Evolutionary conservation across 371 early-diverging fungal species (phyloP).

Genomic region (Synchytrium microbalum): DNA sequence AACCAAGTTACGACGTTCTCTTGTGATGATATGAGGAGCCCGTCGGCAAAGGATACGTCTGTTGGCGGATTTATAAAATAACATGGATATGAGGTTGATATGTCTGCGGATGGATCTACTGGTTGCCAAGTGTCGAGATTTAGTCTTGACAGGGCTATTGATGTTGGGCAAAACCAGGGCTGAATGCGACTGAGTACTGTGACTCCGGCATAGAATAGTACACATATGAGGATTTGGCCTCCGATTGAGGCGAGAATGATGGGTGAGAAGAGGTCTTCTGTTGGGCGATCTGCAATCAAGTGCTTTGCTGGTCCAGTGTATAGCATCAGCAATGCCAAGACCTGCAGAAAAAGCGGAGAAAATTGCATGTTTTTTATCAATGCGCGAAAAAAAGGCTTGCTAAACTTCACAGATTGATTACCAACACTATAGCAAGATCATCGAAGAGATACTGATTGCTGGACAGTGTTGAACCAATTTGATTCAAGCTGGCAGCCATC

Average conservation of each 20-base stretch:
- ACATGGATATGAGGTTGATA: neutral
- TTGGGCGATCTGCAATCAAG: neutral
- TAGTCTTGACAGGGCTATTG: neutral
- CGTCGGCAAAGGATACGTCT: slow-evolving; percentile 11
- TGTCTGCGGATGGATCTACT: neutral
- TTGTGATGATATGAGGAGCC: slow-evolving; percentile 17
- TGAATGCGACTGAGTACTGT: neutral
- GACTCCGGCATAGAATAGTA: neutral
- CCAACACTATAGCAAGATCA: slow-evolving; percentile 10
- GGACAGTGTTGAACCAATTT: slow-evolving; percentile 7
- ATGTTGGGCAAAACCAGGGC: neutral
- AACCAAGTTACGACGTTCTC: slow-evolving; percentile 37
- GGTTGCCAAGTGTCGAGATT: neutral
- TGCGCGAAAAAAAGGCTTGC: too few species aligned
- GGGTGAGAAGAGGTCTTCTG: slow-evolving; percentile 8
- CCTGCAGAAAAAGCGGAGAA: too few species aligned
- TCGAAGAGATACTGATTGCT: slow-evolving; percentile 15
- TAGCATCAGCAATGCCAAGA: too few species aligned
- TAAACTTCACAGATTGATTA: neutral
- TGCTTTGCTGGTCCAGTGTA: slow-evolving; percentile 4
- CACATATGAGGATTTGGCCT: neutral
- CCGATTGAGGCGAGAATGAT: neutral
- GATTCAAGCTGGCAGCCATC: slow-evolving; percentile 10
- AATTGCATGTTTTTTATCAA: too few species aligned
- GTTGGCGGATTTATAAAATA: slow-evolving; percentile 20